Evolutionary conservation across 257 asterid genomes (phyloP), one percentile per base, ranked within the genome.

Genomic region (Solanum stenotomum): DNA sequence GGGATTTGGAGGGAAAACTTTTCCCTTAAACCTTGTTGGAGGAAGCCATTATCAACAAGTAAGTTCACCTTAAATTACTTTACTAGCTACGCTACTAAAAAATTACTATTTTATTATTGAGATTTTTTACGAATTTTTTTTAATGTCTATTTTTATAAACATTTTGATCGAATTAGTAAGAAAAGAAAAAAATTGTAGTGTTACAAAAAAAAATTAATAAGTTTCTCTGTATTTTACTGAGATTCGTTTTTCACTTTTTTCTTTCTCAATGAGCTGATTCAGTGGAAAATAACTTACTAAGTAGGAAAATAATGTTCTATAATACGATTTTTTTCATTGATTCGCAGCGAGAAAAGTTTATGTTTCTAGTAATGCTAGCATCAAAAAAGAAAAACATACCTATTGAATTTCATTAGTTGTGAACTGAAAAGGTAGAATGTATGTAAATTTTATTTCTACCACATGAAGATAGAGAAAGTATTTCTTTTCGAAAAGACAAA

Each of bases 11-110:
- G 35, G 70, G 87, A 89, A 42, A 88, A 18, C 15, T 85, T 87
- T 65, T 34, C 92, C 13, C 40, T 61, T 1, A 92, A 91, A 86
- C 93, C 94, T 35, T 94, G 98, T 87, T 94, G 95, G 95, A 87
- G 67, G 68, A 92, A 85, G 29, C 90, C 91, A 65, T 65, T 89
- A 5, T 29, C 49, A n/a, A 85, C 40, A n/a, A 86, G 98, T 92
- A 65, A 91, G 93, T 87, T 72, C 4, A 40, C 8, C 8, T 33
- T 52, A 13, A 13, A 15, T 31, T 27, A 31, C 5, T 42, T 15
- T 29, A 29, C 12, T 59, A 22, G 5, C 5, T 59, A 20, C 1
- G 5, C 25, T 61, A 4, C 1, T 22, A 22, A 61, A 61, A 22
- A 59, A 8, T 8, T 1, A 59, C 12, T 59, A 59, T 59, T 59